Conservation (phyloP, 2,329 filamentous ascomycete genomes). For the Metarhizium brunneum region DNA sequence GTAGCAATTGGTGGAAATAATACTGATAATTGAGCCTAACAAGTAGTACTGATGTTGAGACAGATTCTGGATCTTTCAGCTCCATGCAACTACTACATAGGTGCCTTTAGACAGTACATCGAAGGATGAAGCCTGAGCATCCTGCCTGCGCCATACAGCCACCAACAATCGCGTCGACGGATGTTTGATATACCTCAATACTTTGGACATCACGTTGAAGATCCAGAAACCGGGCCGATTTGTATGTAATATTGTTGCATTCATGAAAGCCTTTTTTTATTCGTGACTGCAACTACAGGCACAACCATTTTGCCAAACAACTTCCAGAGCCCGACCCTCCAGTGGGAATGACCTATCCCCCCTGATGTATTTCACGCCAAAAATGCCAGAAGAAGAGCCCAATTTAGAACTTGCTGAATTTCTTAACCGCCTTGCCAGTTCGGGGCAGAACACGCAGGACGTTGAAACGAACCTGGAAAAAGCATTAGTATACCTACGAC, state of each 20-base stretch:
- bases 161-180: background rate
- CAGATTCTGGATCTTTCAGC: background rate
- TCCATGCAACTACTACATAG: no score
- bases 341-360: slow-evolving; percentile 26
- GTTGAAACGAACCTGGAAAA: slow-evolving; percentile 87
- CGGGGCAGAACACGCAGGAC: slow-evolving; percentile 96
- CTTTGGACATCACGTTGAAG: background rate
- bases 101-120: background rate
- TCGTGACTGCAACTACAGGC: slow-evolving; percentile 35
- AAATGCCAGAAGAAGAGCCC: slow-evolving; percentile 41
- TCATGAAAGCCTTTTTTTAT: slow-evolving; percentile 31
- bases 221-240: background rate
- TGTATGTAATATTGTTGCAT: slow-evolving; percentile 17
- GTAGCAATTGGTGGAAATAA: no score
- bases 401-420: slow-evolving; percentile 96
- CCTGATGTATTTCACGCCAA: slow-evolving; percentile 42
- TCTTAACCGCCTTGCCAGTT: slow-evolving; percentile 95
- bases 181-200: background rate
- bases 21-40: no score
- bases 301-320: slow-evolving; percentile 32
- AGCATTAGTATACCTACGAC: background rate
- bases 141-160: background rate
- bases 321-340: slow-evolving; percentile 32
- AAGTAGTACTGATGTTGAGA: no score
- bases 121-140: background rate